Base-by-base conservation (phyloP, 2,329 filamentous ascomycete species). In the Sporothrix curviconia region DNA sequence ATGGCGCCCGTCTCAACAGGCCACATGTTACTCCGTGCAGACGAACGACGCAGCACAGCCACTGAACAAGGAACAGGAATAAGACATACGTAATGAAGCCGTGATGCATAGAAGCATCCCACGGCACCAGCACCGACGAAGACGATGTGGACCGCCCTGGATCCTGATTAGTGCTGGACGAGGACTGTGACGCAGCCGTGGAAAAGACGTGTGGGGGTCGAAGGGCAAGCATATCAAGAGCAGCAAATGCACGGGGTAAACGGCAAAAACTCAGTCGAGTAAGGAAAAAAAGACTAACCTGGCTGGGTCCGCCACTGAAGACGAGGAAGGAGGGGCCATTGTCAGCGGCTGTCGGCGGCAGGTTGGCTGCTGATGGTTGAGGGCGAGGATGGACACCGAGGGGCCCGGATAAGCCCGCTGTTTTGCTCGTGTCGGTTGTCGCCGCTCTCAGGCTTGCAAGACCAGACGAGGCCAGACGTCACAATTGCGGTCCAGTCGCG, bases 111-210 rank as follows among this genome's bases (percentile, higher is more conserved):
- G 73, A 89, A 89, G 56, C 84, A 86, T 56, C 86, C 86, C 42
- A 89, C 84, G 60, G 86, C 85, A 62, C 85, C 86, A 22, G 85
- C 85, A 66, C 86, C 85, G 59, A 88, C 80, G 63, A 89, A 84
- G 57, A 88, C 77, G 57, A 87, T 74, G 62, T 84, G 77, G 25
- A 78, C 72, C n/a, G 76, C 71, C 62, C 74, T 78, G 59, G 39
- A 55, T 30, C n/a, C 39, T n/a, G 17, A 37, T 61, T 46, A 58
- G 56, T 24, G 19, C 49, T 15, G 37, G 39, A 32, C 17, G 12
- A 19, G 4, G 7, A 39, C 36, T 28, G 2, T 17, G 34, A 4
- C 50, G 30, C 47, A 52, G 34, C 49, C 49, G 2, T 4, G 17
- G 17, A 44, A 54, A 15, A 22, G 25, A 14, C 6, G 44, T 36